phyloP scores from a whole-genome alignment of 306 rosid species.

The Malus sylvestris region DNA sequence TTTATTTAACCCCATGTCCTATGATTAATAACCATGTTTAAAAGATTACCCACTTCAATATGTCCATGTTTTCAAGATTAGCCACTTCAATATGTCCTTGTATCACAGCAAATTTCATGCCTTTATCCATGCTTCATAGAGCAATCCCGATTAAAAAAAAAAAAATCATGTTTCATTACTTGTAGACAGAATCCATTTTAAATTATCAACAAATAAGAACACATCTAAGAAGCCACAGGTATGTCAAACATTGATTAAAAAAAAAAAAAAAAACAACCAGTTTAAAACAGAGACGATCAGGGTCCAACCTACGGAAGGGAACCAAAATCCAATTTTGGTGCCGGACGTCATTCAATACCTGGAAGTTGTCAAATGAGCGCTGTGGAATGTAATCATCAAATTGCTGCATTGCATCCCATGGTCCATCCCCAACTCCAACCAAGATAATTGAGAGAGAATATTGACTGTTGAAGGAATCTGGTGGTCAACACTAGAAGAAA shows the following conservation, averaged over 20 bases:
- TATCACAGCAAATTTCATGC: neutral
- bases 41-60: neutral
- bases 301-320: neutral
- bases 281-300: neutral
- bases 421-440: constrained; percentile 99
- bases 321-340: neutral
- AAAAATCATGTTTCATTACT: neutral
- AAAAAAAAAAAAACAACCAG: neutral
- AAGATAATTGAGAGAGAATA: constrained; percentile 85
- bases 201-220: neutral
- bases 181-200: neutral
- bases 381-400: constrained; percentile 83
- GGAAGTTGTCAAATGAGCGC: constrained; percentile 88
- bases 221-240: neutral
- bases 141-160: neutral
- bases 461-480: constrained; percentile 36
- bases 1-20: neutral
- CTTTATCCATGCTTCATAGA: neutral
- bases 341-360: constrained; percentile 38
- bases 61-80: neutral
- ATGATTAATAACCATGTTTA: neutral
- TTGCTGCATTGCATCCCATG: constrained; percentile 84
- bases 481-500: constrained; percentile 18
- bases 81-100: neutral
- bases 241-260: neutral